Conservation (phyloP, 352 stramenopile species). For the Phytophthora podocarpi region DNA sequence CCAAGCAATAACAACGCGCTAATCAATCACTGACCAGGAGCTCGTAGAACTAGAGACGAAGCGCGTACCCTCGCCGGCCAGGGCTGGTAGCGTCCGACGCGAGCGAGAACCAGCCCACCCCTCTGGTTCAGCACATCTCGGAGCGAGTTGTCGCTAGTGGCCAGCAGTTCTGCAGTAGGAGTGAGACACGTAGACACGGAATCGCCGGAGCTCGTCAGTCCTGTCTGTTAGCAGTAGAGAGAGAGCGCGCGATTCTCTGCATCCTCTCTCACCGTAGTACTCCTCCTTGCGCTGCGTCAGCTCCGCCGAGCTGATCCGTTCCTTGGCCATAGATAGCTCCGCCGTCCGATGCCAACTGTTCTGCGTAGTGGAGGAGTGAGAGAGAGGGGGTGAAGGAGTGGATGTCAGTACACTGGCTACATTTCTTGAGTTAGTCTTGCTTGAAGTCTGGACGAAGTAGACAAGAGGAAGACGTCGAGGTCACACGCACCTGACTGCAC, state of each 20-base stretch:
- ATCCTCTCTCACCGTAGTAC: conserved; percentile 49
- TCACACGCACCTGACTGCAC: conserved; percentile 14
- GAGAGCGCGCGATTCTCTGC: background rate
- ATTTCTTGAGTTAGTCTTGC: background rate
- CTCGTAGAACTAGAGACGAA: background rate
- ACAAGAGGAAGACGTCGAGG: background rate
- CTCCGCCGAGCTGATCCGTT: conserved; percentile 46
- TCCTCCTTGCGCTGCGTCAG: conserved; percentile 53
- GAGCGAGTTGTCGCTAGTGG: conserved; percentile 56
- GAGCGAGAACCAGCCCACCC: conserved; percentile 76
- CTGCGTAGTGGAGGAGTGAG: conserved; percentile 1
- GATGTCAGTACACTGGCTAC: conserved; percentile 4
- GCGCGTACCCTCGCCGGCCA: conserved; percentile 76
- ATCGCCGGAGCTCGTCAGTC: background rate
- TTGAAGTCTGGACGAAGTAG: background rate
- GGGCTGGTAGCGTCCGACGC: conserved; percentile 79
- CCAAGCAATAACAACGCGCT: conserved; percentile 9
- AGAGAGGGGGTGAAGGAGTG: background rate
- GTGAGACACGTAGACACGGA: conserved; percentile 4
- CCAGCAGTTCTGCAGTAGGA: conserved; percentile 55
- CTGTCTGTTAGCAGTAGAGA: background rate
- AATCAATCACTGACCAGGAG: background rate
- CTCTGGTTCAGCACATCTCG: conserved; percentile 77
- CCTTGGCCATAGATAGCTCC: conserved; percentile 41
- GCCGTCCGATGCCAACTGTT: conserved; percentile 13